Conservation (phyloP, 2,329 filamentous ascomycete species). For the Trichophyton equinum region DNA sequence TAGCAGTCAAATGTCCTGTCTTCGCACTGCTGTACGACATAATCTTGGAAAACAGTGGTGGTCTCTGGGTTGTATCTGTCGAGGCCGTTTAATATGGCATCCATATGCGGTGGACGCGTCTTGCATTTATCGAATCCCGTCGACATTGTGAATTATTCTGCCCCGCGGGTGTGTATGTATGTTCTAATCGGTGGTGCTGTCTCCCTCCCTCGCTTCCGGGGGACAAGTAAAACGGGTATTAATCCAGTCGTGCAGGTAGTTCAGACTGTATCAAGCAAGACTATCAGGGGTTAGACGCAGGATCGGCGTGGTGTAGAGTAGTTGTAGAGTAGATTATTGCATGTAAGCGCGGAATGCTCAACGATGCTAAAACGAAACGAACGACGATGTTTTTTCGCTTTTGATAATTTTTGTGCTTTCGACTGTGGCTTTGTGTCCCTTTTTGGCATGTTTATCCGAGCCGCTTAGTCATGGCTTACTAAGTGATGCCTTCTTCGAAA, state of each 20-base stretch:
- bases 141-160: slow-evolving; percentile 4
- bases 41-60: slow-evolving; percentile 82
- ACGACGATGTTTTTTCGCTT: neutral
- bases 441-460: neutral
- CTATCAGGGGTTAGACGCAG: no score
- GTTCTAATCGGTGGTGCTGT: neutral
- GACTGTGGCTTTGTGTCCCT: neutral
- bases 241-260: no score
- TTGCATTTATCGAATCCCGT: slow-evolving; percentile 69
- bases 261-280: no score
- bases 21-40: slow-evolving; percentile 90
- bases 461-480: neutral
- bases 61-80: slow-evolving; percentile 99
- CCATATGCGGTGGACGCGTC: slow-evolving; percentile 84
- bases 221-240: neutral
- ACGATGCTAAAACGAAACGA: no score
- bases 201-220: neutral
- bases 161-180: neutral
- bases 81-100: slow-evolving; percentile 86
- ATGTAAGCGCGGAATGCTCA: no score
- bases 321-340: no score
- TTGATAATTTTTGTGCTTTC: neutral
- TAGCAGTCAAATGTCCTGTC: slow-evolving; percentile 90
- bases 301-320: no score
- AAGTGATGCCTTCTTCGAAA: neutral